Evolutionary conservation across 371 early-diverging fungal species (phyloP).

Genomic region (Paraphysoderma sedebokerense): DNA sequence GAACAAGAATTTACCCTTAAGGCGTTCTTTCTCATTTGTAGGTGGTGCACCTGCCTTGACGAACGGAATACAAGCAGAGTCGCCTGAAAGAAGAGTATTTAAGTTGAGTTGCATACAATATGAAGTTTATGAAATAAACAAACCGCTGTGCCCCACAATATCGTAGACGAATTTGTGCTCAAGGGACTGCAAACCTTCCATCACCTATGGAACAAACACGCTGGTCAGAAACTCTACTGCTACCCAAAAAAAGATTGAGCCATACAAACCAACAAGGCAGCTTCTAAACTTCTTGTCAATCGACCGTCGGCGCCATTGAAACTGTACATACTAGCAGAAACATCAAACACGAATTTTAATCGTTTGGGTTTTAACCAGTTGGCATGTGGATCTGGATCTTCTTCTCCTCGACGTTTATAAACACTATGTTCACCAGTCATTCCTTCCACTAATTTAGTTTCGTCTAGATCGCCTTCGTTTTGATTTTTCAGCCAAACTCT

Average conservation of each 20-base stretch:
- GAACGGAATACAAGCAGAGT: constrained; percentile 54
- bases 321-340: constrained; percentile 56
- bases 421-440: constrained; percentile 60
- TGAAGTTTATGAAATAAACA: not conserved
- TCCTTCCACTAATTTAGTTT: constrained; percentile 59
- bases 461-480: constrained; percentile 65
- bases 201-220: constrained; percentile 26
- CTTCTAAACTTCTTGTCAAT: constrained; percentile 48
- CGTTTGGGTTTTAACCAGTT: constrained; percentile 48
- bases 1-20: constrained; percentile 44
- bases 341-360: constrained; percentile 62
- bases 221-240: not conserved
- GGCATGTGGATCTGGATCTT: constrained; percentile 34
- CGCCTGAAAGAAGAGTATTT: constrained; percentile 34
- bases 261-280: constrained; percentile 28
- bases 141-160: constrained; percentile 53
- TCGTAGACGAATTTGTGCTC: constrained; percentile 66
- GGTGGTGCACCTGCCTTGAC: constrained; percentile 48
- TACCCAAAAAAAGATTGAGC: not conserved
- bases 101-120: not conserved
- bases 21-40: constrained; percentile 55
- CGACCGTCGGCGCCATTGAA: constrained; percentile 55
- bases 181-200: constrained; percentile 68
- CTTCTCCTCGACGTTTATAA: constrained; percentile 63
- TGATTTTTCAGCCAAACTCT: constrained; percentile 69